These are phyloP conservation scores for Cyclotella atomus DNA, from an alignment of 108 stramenopile species.

Conservation along the genomic window DNA sequence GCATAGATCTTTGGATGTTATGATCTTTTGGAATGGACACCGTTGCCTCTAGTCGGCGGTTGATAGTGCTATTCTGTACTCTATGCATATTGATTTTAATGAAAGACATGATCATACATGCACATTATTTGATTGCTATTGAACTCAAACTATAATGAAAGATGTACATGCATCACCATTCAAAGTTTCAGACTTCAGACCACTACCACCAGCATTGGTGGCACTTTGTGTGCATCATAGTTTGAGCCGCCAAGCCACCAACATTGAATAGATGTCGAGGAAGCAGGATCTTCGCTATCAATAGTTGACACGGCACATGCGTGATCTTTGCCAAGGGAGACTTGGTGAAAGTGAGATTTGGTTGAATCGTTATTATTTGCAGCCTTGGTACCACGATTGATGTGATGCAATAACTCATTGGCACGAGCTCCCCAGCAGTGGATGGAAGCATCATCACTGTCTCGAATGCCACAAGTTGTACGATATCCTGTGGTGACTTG, in stretches of 20 bases:
- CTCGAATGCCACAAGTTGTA: slow-evolving; percentile 33
- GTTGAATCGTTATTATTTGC: too few species aligned
- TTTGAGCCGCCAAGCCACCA: slow-evolving; percentile 47
- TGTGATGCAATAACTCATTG: slow-evolving; percentile 26
- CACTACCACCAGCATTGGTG: slow-evolving; percentile 24
- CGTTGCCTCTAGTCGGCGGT: too few species aligned
- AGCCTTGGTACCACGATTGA: not conserved
- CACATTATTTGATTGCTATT: too few species aligned
- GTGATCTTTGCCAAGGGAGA: slow-evolving; percentile 44
- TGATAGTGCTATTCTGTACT: too few species aligned
- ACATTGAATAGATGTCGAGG: slow-evolving; percentile 23
- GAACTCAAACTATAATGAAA: not conserved
- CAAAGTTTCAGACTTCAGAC: too few species aligned
- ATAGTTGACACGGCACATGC: slow-evolving; percentile 14
- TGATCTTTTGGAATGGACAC: too few species aligned
- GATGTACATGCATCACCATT: not conserved
- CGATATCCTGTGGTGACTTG: slow-evolving; percentile 33
- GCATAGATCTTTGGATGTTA: too few species aligned
- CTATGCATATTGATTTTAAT: too few species aligned
- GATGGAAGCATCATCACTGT: slow-evolving; percentile 9
- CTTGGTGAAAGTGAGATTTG: slow-evolving; percentile 16
- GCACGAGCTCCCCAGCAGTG: slow-evolving; percentile 45
- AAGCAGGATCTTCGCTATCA: not conserved
- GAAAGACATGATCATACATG: too few species aligned
- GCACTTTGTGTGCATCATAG: slow-evolving; percentile 39